Base-by-base conservation (phyloP, 2,329 filamentous ascomycete species). In the Cordyceps tenuipes region DNA sequence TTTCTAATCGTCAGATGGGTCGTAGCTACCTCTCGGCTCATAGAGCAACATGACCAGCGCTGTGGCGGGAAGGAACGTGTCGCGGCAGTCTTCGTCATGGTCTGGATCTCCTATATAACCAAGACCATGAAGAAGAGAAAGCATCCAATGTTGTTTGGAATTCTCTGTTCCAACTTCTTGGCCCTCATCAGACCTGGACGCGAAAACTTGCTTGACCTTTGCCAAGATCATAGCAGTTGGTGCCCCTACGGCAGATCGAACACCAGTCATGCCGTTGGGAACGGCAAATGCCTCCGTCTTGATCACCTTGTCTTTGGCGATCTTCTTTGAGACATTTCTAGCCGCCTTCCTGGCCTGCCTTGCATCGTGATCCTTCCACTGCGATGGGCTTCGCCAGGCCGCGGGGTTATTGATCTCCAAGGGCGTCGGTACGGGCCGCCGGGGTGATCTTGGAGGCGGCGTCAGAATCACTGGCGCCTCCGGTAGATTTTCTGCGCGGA, bases 71-170 rank as follows among this genome's bases (percentile, higher is more conserved):
- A 23, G 48, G 5, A n/a, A n/a, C 7, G 48, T 34, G 26, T n/a
- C 19, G 48, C 17, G 13, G 17, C 49, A 13, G 10, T 19, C 10
- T 48, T 29, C 13, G 12, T 26, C 29, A 15, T n/a, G 31, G 19
- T 47, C 41, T 41, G 48, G n/a, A 59, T 52, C 36, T 46, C 36
- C 26, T 44, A 59, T 47, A 39, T 51, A 48, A 43, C 75, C 77
- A 66, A 77, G 74, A 63, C 73, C 75, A 62, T 78, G 76, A 57
- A 88, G 71, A 1, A 78, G 78, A 31, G 80, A 84, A 39, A 86
- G 73, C 73, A 90, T 80, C 83, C 83, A 86, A 46, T 81, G 71
- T 65, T 83, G 82, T 66, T 82, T 82, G 63, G 82, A 79, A 52
- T 82, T 72, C 61, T 81, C 80, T 4, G 81, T 66, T 55, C 81